Evolutionary conservation across 2,329 filamentous ascomycete species (phyloP).

Genomic region (Pseudogymnoascus sp.): DNA sequence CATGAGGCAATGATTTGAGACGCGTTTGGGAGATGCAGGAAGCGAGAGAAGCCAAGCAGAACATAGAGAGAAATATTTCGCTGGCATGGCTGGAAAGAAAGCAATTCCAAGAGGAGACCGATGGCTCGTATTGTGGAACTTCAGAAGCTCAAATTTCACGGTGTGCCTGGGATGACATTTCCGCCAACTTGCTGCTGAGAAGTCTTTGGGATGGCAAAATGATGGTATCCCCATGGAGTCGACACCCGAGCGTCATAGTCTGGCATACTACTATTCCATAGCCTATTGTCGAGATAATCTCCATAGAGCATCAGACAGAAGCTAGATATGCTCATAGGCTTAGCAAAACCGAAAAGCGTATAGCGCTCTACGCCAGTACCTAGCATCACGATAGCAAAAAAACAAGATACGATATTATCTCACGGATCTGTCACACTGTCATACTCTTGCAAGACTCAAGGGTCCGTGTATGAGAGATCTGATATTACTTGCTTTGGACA

Average conservation of each 20-base stretch:
- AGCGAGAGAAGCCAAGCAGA: background rate
- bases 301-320: slow-evolving; percentile 48
- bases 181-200: background rate
- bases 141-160: background rate
- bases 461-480: slow-evolving; percentile 12
- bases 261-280: slow-evolving; percentile 38
- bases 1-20: slow-evolving; percentile 4
- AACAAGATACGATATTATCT: slow-evolving; percentile 32
- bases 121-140: background rate
- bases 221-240: slow-evolving; percentile 1
- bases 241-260: slow-evolving; percentile 27
- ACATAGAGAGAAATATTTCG: background rate
- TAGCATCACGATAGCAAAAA: slow-evolving; percentile 74
- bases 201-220: slow-evolving; percentile 2
- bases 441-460: slow-evolving; percentile 28
- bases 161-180: background rate
- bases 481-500: background rate
- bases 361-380: slow-evolving; percentile 56
- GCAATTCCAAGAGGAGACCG: background rate
- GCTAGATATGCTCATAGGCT: slow-evolving; percentile 39
- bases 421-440: slow-evolving; percentile 30
- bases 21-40: background rate
- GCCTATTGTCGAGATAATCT: slow-evolving; percentile 60
- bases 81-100: background rate
- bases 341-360: slow-evolving; percentile 39